Conservation (phyloP, 768 basidiomycete genomes). For the Exidia glandulosa region DNA sequence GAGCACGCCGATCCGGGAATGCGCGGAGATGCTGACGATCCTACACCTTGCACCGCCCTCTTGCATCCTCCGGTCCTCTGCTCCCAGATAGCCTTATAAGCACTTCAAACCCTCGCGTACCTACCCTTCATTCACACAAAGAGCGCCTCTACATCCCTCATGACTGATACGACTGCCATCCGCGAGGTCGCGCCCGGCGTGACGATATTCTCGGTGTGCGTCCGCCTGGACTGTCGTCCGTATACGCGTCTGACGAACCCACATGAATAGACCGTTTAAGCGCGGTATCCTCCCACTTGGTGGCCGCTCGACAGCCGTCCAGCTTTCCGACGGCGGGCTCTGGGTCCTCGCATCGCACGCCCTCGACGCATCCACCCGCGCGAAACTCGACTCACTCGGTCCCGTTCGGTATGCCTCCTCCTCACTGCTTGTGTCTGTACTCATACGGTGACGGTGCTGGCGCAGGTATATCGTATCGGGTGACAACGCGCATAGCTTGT, state of each 20-base stretch:
- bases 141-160: too few relatives aligned
- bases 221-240: not conserved
- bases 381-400: slow-evolving; percentile 1
- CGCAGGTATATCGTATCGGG: slow-evolving; percentile 1
- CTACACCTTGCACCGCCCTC: too few relatives aligned
- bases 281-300: slow-evolving; percentile 25
- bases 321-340: slow-evolving; percentile 14
- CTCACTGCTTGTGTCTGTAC: not conserved
- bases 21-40: too few relatives aligned
- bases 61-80: too few relatives aligned
- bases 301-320: slow-evolving; percentile 28
- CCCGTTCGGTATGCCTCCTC: not conserved
- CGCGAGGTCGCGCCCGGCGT: not conserved
- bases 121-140: too few relatives aligned
- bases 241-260: not conserved
- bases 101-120: too few relatives aligned
- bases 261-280: slow-evolving; percentile 5
- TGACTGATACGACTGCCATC: not conserved
- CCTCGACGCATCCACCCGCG: not conserved
- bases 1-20: too few relatives aligned
- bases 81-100: too few relatives aligned
- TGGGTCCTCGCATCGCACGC: slow-evolving; percentile 1
- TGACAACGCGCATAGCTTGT: not conserved
- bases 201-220: not conserved
- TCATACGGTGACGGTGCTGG: not conserved